Conservation (phyloP, 192 early-diverging fungal species). For the Coemansia interrupta region DNA sequence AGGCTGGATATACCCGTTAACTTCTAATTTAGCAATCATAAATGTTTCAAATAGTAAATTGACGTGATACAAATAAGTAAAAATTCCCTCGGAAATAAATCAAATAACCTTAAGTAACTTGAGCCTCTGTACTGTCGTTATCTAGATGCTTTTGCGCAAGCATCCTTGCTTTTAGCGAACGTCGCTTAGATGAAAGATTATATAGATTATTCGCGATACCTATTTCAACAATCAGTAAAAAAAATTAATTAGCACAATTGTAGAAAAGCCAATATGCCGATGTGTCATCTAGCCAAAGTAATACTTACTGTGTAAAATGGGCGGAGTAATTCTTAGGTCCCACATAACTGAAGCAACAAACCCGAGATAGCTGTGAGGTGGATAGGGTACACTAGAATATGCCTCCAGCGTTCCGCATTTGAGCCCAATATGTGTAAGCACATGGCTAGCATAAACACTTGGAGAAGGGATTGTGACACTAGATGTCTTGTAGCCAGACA, state of each 20-base stretch:
- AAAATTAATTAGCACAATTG: too few relatives aligned
- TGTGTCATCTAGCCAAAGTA: too few relatives aligned
- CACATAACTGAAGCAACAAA: conserved; percentile 39
- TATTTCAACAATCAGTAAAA: too few relatives aligned
- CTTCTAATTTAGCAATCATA: not conserved
- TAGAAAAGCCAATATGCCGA: too few relatives aligned
- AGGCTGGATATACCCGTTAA: conserved; percentile 45
- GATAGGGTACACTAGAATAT: conserved; percentile 39
- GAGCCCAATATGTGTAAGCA: conserved; percentile 68
- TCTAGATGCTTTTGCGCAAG: too few relatives aligned
- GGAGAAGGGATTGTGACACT: conserved; percentile 72
- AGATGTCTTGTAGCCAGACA: conserved; percentile 88
- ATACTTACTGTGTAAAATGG: conserved; percentile 46
- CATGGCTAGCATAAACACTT: conserved; percentile 69
- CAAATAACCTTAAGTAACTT: too few relatives aligned
- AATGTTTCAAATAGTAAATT: too few relatives aligned
- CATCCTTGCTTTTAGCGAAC: not conserved
- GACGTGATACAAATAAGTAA: too few relatives aligned
- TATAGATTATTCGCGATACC: too few relatives aligned
- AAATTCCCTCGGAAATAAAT: too few relatives aligned
- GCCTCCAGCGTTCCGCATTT: conserved; percentile 56
- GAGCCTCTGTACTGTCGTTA: too few relatives aligned
- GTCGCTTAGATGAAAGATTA: not conserved
- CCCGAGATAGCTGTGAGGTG: conserved; percentile 44
- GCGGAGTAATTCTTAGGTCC: conserved; percentile 40